These are phyloP conservation scores for Vaccinium vitisidaea DNA, from an alignment of 148 eudicot species.

Conservation along the genomic window DNA sequence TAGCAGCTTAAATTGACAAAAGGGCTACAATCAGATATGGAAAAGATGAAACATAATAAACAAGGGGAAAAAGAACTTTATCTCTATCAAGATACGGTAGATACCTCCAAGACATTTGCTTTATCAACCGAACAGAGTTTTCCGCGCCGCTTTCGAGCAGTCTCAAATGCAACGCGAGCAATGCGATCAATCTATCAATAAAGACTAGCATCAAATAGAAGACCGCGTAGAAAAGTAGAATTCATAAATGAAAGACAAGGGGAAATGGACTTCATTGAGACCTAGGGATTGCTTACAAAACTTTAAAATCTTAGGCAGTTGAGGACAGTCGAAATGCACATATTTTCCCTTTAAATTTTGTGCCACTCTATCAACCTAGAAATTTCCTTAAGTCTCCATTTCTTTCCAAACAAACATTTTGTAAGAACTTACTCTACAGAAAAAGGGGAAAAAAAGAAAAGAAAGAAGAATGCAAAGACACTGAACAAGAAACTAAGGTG, in stretches of 20 bases:
- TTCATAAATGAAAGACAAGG: not conserved
- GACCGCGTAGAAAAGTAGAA: not conserved
- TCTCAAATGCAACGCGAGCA: slow-evolving; percentile 95
- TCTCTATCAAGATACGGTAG: slow-evolving; percentile 31
- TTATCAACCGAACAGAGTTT: slow-evolving; percentile 98
- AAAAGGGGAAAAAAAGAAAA: not conserved
- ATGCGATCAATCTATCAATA: slow-evolving; percentile 80
- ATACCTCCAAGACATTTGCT: slow-evolving; percentile 91
- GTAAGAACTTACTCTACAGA: not conserved
- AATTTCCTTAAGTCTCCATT: not conserved
- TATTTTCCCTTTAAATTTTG: not conserved
- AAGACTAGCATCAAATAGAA: not conserved
- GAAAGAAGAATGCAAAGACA: too few species aligned
- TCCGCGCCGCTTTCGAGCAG: slow-evolving; percentile 83
- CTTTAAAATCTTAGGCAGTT: not conserved
- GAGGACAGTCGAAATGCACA: not conserved
- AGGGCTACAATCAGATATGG: not conserved
- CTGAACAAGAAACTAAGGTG: not conserved
- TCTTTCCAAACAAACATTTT: not conserved
- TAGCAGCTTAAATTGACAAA: not conserved
- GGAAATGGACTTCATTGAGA: not conserved
- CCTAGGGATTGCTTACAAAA: not conserved
- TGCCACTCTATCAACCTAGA: not conserved
- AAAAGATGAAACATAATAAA: not conserved
- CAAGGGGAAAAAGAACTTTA: not conserved